Evolutionary conservation across 1,284 basidiomycete species (phyloP).

Genomic region (Ustilago crameri): DNA sequence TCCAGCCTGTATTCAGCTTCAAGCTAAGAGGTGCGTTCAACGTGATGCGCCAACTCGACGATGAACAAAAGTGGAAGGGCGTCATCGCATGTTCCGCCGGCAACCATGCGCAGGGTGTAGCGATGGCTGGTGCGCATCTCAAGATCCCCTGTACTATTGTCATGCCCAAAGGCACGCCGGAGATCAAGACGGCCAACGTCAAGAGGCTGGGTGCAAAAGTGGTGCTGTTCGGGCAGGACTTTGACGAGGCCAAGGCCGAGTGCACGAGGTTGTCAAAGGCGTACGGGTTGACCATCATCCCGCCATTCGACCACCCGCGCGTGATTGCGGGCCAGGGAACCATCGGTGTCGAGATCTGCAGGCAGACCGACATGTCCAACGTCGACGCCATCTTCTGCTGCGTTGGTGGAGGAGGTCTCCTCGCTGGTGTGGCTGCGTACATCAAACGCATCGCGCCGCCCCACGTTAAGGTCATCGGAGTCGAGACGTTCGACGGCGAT

Average conservation of each 20-base stretch:
- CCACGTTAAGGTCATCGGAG: constrained; percentile 83
- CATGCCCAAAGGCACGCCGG: constrained; percentile 94
- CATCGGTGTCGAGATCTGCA: constrained; percentile 84
- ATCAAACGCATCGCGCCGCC: constrained; percentile 92
- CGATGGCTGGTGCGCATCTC: constrained; percentile 86
- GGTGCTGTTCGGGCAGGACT: constrained; percentile 89
- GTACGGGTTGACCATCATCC: constrained; percentile 88
- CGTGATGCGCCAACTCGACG: constrained; percentile 90
- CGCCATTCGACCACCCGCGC: constrained; percentile 96
- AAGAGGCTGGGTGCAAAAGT: constrained; percentile 92
- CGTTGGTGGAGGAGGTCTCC: constrained; percentile 91
- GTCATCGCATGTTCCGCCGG: constrained; percentile 98
- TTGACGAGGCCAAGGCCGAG: constrained; percentile 95
- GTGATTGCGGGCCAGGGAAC: constrained; percentile 98
- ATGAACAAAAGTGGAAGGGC: constrained; percentile 94
- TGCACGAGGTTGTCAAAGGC: constrained; percentile 83
- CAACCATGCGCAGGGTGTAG: constrained; percentile 98
- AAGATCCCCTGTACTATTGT: constrained; percentile 95
- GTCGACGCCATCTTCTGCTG: constrained; percentile 89
- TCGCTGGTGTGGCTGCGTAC: constrained; percentile 89
- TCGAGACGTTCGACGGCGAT: constrained; percentile 95
- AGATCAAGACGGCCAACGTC: constrained; percentile 96
- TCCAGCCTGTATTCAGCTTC: constrained; percentile 98
- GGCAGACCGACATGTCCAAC: constrained; percentile 63
- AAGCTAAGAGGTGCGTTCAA: constrained; percentile 95